These are phyloP conservation scores for Exophiala phaeomuriformis DNA, from an alignment of 2,329 filamentous ascomycete species.

Conservation along the genomic window DNA sequence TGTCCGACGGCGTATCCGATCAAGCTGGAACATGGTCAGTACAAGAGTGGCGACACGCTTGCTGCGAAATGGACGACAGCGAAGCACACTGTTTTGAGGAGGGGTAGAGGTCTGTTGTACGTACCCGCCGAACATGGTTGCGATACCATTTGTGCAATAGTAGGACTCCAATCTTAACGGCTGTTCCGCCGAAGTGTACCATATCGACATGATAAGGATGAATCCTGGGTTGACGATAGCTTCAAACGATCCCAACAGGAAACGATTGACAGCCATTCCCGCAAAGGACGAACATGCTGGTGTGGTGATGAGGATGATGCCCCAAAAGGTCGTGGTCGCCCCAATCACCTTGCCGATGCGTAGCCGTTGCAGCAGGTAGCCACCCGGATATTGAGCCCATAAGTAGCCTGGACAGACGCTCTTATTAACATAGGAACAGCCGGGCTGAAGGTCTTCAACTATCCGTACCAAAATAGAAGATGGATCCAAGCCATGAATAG, in stretches of 20 bases:
- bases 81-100: background rate
- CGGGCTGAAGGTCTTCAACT: background rate
- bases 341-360: constrained; percentile 45
- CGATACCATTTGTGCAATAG: constrained; percentile 48
- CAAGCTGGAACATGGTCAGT: constrained; percentile 28
- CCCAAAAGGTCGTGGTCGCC: constrained; percentile 27
- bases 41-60: background rate
- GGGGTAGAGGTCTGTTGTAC: constrained; percentile 36
- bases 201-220: constrained; percentile 25
- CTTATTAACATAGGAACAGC: background rate
- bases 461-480: constrained; percentile 40
- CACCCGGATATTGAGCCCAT: constrained; percentile 46
- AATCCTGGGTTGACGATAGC: constrained; percentile 33
- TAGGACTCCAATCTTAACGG: constrained; percentile 16
- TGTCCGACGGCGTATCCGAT: constrained; percentile 22
- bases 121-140: constrained; percentile 55
- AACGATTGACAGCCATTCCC: constrained; percentile 18
- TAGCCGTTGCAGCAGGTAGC: constrained; percentile 43
- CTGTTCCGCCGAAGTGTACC: constrained; percentile 22
- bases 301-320: constrained; percentile 18
- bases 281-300: constrained; percentile 17
- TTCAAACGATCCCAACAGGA: constrained; percentile 18
- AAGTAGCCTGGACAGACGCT: constrained; percentile 35
- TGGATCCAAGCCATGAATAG: constrained; percentile 43
- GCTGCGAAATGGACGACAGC: background rate